Evolutionary conservation across 176 grass and related monocot genomes (phyloP).

Genomic region (Tillandsia fasciculata): DNA sequence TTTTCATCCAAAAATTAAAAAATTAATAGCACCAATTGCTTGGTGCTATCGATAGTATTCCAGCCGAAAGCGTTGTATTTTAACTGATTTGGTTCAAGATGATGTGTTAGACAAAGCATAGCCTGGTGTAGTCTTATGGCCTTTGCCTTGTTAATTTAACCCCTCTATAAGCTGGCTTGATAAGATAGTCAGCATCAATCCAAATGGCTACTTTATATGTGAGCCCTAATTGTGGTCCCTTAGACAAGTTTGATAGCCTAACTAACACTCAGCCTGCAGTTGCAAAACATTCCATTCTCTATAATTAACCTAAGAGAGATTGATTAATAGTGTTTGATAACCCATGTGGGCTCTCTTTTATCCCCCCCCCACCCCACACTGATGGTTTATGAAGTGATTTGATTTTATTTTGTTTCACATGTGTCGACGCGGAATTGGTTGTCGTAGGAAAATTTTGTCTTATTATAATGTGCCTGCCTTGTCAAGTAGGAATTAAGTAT

Average conservation of each 20-base stretch:
- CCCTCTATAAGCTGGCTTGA: too few species aligned
- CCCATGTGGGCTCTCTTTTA: not conserved
- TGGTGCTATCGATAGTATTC: too few species aligned
- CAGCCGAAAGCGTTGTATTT: too few species aligned
- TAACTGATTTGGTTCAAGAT: too few species aligned
- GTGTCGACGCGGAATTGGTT: not conserved
- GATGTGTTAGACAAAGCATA: too few species aligned
- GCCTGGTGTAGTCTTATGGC: too few species aligned
- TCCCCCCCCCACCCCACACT: not conserved
- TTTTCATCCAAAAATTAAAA: too few species aligned
- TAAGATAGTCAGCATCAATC: constrained; percentile 15
- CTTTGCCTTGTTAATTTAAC: too few species aligned
- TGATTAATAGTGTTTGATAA: not conserved
- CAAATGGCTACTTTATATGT: constrained; percentile 40
- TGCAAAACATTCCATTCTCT: constrained; percentile 39
- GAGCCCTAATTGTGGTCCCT: constrained; percentile 12
- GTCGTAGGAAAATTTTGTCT: not conserved
- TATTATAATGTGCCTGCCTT: not conserved
- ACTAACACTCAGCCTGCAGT: constrained; percentile 28
- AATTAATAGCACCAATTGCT: too few species aligned
- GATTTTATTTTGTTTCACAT: not conserved
- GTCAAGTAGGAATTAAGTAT: not conserved
- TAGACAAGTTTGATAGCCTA: constrained; percentile 27
- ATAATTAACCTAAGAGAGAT: constrained; percentile 19
- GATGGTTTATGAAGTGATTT: not conserved